phyloP scores from a whole-genome alignment of 1,284 basidiomycete genomes.

The Melampsora larici-populina region DNA sequence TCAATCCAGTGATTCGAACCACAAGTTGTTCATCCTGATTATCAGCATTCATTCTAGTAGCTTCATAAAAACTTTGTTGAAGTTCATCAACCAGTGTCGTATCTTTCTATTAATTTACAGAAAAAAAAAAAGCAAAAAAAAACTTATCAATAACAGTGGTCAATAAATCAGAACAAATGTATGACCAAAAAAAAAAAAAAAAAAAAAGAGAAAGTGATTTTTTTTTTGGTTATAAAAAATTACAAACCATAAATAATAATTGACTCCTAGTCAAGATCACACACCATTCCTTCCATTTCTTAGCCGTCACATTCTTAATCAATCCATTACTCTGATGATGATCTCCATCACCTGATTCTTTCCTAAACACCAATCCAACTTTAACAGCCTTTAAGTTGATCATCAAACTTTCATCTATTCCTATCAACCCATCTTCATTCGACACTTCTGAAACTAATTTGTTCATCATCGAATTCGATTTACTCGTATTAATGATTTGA shows the following conservation, averaged over 20 bases:
- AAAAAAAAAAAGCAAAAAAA: no score
- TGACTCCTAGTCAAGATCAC: conserved; percentile 85
- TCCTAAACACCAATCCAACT: conserved; percentile 74
- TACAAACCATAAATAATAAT: conserved; percentile 78
- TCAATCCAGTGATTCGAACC: conserved; percentile 59
- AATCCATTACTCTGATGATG: no score
- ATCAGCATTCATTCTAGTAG: conserved; percentile 6
- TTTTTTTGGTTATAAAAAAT: no score
- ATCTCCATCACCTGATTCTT: conserved; percentile 54
- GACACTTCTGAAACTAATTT: not conserved
- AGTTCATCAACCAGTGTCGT: conserved; percentile 12
- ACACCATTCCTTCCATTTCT: conserved; percentile 86
- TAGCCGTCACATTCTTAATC: conserved; percentile 67
- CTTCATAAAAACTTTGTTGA: conserved; percentile 17
- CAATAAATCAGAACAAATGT: not conserved
- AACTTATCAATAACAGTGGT: no score
- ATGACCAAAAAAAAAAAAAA: not conserved
- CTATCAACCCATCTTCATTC: not conserved
- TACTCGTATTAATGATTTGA: conserved; percentile 20
- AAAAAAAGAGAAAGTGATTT: no score
- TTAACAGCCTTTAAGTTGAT: conserved; percentile 58
- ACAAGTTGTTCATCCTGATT: conserved; percentile 25
- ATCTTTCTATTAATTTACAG: conserved; percentile 17
- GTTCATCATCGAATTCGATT: conserved; percentile 14
- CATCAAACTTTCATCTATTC: not conserved